phyloP scores from a whole-genome alignment of 192 early-diverging fungal genomes.

The Mortierella hygrophila region DNA sequence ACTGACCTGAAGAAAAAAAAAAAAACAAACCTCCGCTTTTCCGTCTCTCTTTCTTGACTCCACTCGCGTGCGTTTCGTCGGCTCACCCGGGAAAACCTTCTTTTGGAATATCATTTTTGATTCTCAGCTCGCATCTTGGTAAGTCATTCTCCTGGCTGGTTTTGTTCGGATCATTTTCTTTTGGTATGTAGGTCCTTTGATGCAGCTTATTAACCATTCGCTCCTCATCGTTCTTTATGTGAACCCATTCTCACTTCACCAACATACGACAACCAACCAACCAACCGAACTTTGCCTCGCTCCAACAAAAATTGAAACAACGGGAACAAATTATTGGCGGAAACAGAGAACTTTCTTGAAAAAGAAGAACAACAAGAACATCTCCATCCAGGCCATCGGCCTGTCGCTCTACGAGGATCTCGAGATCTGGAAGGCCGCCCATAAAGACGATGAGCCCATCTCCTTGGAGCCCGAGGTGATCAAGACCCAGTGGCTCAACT shows the following conservation, averaged over 20 bases:
- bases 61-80: constrained; percentile 3
- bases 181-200: not conserved
- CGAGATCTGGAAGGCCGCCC: constrained; percentile 55
- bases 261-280: not conserved
- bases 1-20: constrained; percentile 1
- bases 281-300: not conserved
- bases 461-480: constrained; percentile 69
- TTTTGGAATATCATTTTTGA: constrained; percentile 12
- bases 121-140: constrained; percentile 56
- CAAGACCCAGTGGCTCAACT: constrained; percentile 88
- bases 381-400: constrained; percentile 84
- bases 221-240: no score
- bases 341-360: constrained; percentile 77
- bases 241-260: not conserved
- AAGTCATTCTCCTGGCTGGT: not conserved
- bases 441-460: constrained; percentile 55
- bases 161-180: no score
- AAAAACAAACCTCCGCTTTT: not conserved
- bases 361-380: constrained; percentile 74
- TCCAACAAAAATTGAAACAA: not conserved
- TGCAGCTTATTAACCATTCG: not conserved
- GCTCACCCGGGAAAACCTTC: constrained; percentile 4
- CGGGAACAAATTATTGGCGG: no score
- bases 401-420: constrained; percentile 84
- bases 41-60: not conserved